Evolutionary conservation across 2,329 filamentous ascomycete species (phyloP).

Genomic region (Fusarium odoratissimum): DNA sequence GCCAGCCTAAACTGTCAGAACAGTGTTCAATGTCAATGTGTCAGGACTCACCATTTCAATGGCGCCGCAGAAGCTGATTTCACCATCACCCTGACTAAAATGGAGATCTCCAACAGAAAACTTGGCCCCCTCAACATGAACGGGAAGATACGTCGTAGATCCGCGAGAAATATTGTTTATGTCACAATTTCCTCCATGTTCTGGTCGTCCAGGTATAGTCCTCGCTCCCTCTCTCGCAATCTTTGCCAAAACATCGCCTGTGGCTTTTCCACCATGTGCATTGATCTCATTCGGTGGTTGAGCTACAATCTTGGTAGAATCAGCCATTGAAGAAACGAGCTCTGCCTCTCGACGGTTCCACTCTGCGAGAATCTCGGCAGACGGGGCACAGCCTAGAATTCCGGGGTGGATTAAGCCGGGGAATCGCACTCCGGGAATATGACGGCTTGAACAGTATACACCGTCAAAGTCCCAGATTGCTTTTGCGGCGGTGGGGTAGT

Average conservation of each 20-base stretch:
- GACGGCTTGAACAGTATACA: slow-evolving; percentile 81
- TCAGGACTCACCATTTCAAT: slow-evolving; percentile 78
- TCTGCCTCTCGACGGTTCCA: slow-evolving; percentile 90
- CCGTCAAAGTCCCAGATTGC: slow-evolving; percentile 70
- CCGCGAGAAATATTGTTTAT: slow-evolving; percentile 88
- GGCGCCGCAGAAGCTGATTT: slow-evolving; percentile 88
- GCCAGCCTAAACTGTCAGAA: slow-evolving; percentile 63
- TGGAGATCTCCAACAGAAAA: slow-evolving; percentile 92
- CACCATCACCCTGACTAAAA: slow-evolving; percentile 89
- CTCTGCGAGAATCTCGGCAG: slow-evolving; percentile 76
- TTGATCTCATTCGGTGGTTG: slow-evolving; percentile 79
- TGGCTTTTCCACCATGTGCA: slow-evolving; percentile 76
- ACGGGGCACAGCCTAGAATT: slow-evolving; percentile 90
- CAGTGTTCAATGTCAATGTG: fast-evolving
- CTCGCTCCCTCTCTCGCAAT: slow-evolving; percentile 83
- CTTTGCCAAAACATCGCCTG: slow-evolving; percentile 68
- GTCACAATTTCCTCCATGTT: slow-evolving; percentile 91
- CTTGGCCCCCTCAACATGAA: slow-evolving; percentile 88
- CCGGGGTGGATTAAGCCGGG: slow-evolving; percentile 91
- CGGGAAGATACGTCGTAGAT: slow-evolving; percentile 85
- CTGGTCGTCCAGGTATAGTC: slow-evolving; percentile 85
- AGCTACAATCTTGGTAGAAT: slow-evolving; percentile 70
- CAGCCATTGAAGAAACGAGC: slow-evolving; percentile 76
- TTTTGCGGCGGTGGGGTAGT: slow-evolving; percentile 81
- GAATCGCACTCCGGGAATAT: slow-evolving; percentile 89